These are phyloP conservation scores for Periconia sp. DNA, from an alignment of 2,329 filamentous ascomycete species.

Conservation along the genomic window DNA sequence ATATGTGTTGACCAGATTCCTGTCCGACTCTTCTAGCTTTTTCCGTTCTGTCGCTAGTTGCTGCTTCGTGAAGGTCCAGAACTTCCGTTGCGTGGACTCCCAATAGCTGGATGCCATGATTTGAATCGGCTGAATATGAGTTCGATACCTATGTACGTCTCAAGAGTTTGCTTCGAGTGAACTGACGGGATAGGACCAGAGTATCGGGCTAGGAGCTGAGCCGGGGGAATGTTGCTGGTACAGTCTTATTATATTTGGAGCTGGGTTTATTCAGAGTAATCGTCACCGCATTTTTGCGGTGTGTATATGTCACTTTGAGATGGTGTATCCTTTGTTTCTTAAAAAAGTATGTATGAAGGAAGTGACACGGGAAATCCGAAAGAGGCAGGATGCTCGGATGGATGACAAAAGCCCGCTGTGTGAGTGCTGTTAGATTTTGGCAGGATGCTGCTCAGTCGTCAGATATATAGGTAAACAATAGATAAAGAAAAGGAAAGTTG, in stretches of 20 bases:
- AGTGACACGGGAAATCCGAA: neutral
- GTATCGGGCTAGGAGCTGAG: no score
- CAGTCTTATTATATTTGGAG: no score
- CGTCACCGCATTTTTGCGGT: neutral
- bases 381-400: no score
- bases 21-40: slow-evolving; percentile 75
- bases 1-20: slow-evolving; percentile 73
- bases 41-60: slow-evolving; percentile 75
- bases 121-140: neutral
- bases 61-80: slow-evolving; percentile 88
- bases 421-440: no score
- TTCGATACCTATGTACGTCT: neutral
- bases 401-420: neutral
- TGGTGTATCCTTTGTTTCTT: neutral
- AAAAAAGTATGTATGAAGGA: neutral
- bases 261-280: neutral
- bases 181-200: no score
- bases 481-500: no score
- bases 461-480: no score
- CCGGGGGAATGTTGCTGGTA: no score
- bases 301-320: neutral
- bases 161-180: neutral
- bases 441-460: no score
- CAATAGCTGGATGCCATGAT: slow-evolving; percentile 96
- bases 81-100: slow-evolving; percentile 86